Evolutionary conservation across 805 yeast genomes (phyloP).

Genomic region (Yarrowia keelungensis): DNA sequence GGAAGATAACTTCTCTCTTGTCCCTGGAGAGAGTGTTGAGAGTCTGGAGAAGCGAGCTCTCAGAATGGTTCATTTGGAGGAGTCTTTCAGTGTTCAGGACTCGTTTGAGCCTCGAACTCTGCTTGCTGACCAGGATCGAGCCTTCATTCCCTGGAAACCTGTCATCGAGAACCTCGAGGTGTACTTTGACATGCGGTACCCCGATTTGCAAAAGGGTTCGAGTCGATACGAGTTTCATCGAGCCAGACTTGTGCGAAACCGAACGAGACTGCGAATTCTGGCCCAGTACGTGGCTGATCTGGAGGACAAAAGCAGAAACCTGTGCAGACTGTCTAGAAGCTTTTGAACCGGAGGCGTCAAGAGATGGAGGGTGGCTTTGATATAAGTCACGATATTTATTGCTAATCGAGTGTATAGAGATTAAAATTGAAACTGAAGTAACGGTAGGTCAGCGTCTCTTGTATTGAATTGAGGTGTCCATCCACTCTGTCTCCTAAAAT

Average conservation of each 20-base stretch:
- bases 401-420: slow-evolving; percentile 5
- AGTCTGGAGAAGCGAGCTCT: slow-evolving; percentile 33
- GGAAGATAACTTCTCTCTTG: neutral
- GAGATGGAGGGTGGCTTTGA: neutral
- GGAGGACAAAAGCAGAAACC: slow-evolving; percentile 21
- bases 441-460: neutral
- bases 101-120: slow-evolving; percentile 43
- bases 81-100: slow-evolving; percentile 42
- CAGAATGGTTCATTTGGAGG: slow-evolving; percentile 41
- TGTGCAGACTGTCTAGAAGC: slow-evolving; percentile 19
- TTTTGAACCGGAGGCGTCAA: neutral
- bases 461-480: neutral
- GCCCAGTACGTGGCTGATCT: slow-evolving; percentile 39
- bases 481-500: too few relatives aligned
- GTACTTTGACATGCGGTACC: slow-evolving; percentile 42
- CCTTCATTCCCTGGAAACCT: slow-evolving; percentile 44
- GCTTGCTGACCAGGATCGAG: slow-evolving; percentile 43
- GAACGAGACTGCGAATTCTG: slow-evolving; percentile 41
- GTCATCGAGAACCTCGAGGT: slow-evolving; percentile 43
- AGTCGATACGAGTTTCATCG: slow-evolving; percentile 41
- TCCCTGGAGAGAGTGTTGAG: slow-evolving; percentile 24
- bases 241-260: slow-evolving; percentile 43
- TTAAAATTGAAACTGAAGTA: too few relatives aligned
- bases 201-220: slow-evolving; percentile 40
- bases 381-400: neutral